phyloP scores from a whole-genome alignment of 2,329 filamentous ascomycete genomes.

The Colletotrichum kahawae region DNA sequence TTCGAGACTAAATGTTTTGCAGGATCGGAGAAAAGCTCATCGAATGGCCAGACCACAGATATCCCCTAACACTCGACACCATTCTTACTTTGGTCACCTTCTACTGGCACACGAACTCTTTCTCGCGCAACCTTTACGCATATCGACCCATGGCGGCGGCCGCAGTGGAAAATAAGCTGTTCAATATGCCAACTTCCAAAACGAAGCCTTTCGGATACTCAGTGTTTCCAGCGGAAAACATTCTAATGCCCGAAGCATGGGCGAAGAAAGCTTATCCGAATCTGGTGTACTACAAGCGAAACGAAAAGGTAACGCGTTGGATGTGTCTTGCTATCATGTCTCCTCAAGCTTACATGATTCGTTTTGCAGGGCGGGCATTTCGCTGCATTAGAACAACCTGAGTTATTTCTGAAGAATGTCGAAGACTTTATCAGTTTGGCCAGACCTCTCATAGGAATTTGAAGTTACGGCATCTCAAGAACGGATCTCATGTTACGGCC shows the following conservation, averaged over 20 bases:
- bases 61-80: conserved; percentile 38
- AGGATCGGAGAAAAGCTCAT: conserved; percentile 63
- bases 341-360: neutral
- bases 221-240: neutral
- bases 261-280: neutral
- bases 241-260: neutral
- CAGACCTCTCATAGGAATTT: neutral
- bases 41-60: conserved; percentile 52
- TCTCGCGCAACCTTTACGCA: conserved; percentile 49
- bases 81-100: conserved; percentile 56
- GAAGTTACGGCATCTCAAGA: neutral
- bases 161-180: neutral
- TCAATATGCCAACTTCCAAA: neutral
- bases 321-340: neutral
- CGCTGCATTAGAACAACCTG: neutral
- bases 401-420: neutral
- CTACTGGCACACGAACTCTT: conserved; percentile 60
- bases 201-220: neutral
- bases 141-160: neutral
- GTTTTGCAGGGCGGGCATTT: neutral
- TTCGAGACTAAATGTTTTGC: neutral
- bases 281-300: neutral
- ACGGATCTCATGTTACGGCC: neutral
- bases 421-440: neutral
- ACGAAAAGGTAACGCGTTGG: neutral